Base-by-base conservation (phyloP, 768 basidiomycete species). In the Suillus spraguei region DNA sequence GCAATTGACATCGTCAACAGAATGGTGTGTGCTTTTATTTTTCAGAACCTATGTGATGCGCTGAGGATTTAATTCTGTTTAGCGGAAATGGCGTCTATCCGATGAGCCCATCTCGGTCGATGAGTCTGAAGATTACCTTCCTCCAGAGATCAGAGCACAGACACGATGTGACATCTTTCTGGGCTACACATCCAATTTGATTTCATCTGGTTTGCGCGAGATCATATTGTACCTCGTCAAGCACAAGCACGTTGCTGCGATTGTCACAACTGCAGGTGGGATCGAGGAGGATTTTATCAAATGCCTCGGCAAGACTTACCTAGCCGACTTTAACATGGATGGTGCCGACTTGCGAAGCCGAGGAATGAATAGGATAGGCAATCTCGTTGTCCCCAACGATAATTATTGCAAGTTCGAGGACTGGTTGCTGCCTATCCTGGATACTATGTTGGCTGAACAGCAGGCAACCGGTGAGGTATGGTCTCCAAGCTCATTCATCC, bases 381-480 rank as follows among this genome's bases (percentile, higher is more conserved):
- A 99, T 71, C 85, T 99, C 49, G 80, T 99, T 63, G 87, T 99
- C 2, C 97, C 97, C 4, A 99, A 99, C 72, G 94, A 97, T 70
- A 99, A 99, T 73, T 99, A 99, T 77, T 99, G 97, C 87, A 91
- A 92, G 71, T 99, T 99, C 69, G 97, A 99, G 78, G 97, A 99
- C 74, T 99, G 97, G 97, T 85, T 99, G n/a, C 88, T 87, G 22
- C 97, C 97, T 2, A 92, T 98, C 62, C 84, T 99, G 47, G 91
- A 99, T 71, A 72, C 80, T 36, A 94, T 99, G 94, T 84, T 98
- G 36, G 84, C 79, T 13, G 97, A 99, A 72, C 97, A 99, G 78
- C 85, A 87, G 66, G 77, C 81, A 62, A 82, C 78, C 49, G 87
- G 88, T 35, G 73, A 76, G 64, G 83, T 89, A 60, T 99, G 97